phyloP scores from a whole-genome alignment of 768 basidiomycete species.

The Boletus rubropictus region DNA sequence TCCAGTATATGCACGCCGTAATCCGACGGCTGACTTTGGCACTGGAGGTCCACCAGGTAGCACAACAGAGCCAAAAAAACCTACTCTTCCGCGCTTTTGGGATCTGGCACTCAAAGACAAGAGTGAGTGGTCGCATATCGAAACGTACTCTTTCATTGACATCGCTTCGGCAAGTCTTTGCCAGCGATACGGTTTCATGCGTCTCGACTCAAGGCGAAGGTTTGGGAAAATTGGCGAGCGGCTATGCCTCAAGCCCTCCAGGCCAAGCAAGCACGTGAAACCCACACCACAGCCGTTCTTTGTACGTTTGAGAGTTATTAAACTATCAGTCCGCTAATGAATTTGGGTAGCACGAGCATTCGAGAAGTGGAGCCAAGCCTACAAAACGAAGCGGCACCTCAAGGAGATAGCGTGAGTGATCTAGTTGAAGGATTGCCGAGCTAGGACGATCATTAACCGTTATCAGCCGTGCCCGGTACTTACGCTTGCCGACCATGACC shows the following conservation, averaged over 20 bases:
- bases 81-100: conserved; percentile 62
- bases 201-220: conserved; percentile 50
- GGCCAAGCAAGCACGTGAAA: conserved; percentile 59
- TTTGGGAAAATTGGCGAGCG: conserved; percentile 61
- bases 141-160: conserved; percentile 7
- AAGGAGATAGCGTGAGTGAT: conserved; percentile 78
- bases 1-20: not conserved
- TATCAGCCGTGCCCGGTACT: conserved; percentile 70
- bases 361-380: conserved; percentile 61
- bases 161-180: conserved; percentile 46
- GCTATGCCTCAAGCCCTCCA: conserved; percentile 67
- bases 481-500: conserved; percentile 60
- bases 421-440: conserved; percentile 7
- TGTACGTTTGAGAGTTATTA: conserved; percentile 39
- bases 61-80: conserved; percentile 53
- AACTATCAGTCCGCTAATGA: conserved; percentile 5
- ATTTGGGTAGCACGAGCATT: conserved; percentile 43
- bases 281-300: conserved; percentile 47
- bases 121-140: conserved; percentile 36
- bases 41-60: conserved; percentile 40
- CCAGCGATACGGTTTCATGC: conserved; percentile 78
- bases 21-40: conserved; percentile 6
- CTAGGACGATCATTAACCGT: conserved; percentile 24
- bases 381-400: conserved; percentile 64
- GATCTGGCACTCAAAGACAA: conserved; percentile 71